phyloP scores from a whole-genome alignment of 805 yeast genomes.

The Ogataea angusta region DNA sequence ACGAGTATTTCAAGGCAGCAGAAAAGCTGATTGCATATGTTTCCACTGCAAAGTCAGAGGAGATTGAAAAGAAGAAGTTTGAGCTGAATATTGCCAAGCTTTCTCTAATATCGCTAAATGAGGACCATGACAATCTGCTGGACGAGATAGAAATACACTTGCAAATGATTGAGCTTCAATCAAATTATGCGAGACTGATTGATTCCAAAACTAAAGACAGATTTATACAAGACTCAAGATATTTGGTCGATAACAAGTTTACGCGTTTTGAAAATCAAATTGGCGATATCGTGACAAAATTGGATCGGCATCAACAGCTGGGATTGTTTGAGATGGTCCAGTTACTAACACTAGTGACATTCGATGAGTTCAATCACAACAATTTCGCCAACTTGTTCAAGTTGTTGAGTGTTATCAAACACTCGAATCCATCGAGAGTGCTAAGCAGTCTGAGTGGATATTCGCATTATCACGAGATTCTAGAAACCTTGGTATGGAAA shows the following conservation, averaged over 20 bases:
- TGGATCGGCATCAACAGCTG: conserved; percentile 40
- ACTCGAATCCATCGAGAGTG: conserved; percentile 21
- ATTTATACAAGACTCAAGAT: conserved; percentile 22
- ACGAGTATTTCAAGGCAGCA: conserved; percentile 50
- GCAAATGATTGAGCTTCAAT: conserved; percentile 21
- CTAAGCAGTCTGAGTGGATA: conserved; percentile 3
- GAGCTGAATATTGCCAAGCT: conserved; percentile 73
- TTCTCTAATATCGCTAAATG: conserved; percentile 46
- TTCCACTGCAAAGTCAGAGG: conserved; percentile 37
- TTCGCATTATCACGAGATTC: conserved; percentile 11
- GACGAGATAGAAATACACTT: conserved; percentile 46
- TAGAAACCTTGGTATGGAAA: conserved; percentile 50
- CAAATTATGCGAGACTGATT: conserved; percentile 30
- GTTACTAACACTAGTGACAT: conserved; percentile 39
- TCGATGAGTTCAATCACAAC: conserved; percentile 48
- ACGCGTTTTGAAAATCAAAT: conserved; percentile 13
- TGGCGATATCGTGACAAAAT: conserved; percentile 24
- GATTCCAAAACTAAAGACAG: conserved; percentile 23
- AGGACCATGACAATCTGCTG: conserved; percentile 26
- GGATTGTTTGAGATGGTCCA: conserved; percentile 47
- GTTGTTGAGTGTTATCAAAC: conserved; percentile 43
- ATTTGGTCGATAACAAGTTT: conserved; percentile 22
- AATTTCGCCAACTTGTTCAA: conserved; percentile 48
- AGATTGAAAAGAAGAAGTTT: conserved; percentile 45
- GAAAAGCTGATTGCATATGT: conserved; percentile 42